Evolutionary conservation across 2,329 filamentous ascomycete genomes (phyloP).

Genomic region (Pseudogymnoascus sp.): DNA sequence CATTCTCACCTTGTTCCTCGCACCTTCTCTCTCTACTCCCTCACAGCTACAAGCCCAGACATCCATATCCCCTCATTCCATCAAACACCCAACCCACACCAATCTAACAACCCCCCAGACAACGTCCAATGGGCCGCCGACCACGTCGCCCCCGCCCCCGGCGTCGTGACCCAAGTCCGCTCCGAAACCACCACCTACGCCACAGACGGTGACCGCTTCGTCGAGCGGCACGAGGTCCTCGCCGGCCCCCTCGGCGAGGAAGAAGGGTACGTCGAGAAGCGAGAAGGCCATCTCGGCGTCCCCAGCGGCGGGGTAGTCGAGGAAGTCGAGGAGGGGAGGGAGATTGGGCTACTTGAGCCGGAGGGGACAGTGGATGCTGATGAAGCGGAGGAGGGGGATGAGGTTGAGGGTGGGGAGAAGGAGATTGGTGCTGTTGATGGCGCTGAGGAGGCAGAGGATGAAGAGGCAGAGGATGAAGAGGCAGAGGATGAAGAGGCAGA

Average conservation of each 20-base stretch:
- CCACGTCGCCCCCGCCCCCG: conserved; percentile 53
- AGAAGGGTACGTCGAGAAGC: conserved; percentile 16
- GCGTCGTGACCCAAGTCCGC: conserved; percentile 40
- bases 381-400: conserved; percentile 4
- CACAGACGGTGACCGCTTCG: conserved; percentile 12
- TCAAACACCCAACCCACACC: neutral
- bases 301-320: conserved; percentile 12
- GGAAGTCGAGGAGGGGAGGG: conserved; percentile 23
- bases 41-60: neutral
- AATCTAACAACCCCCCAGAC: neutral
- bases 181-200: conserved; percentile 22
- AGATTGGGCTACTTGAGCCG: conserved; percentile 29
- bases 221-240: conserved; percentile 8
- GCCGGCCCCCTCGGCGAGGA: conserved; percentile 13
- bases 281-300: conserved; percentile 31
- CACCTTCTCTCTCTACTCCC: neutral
- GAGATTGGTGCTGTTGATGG: conserved; percentile 14
- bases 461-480: neutral
- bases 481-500: conserved; percentile 2
- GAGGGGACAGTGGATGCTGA: conserved; percentile 9
- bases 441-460: conserved; percentile 13
- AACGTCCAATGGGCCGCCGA: conserved; percentile 35
- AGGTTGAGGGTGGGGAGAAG: conserved; percentile 11
- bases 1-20: neutral
- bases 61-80: neutral